Evolutionary conservation across 208 protist genomes (phyloP).

Genomic region (Trypanosoma theileri): DNA sequence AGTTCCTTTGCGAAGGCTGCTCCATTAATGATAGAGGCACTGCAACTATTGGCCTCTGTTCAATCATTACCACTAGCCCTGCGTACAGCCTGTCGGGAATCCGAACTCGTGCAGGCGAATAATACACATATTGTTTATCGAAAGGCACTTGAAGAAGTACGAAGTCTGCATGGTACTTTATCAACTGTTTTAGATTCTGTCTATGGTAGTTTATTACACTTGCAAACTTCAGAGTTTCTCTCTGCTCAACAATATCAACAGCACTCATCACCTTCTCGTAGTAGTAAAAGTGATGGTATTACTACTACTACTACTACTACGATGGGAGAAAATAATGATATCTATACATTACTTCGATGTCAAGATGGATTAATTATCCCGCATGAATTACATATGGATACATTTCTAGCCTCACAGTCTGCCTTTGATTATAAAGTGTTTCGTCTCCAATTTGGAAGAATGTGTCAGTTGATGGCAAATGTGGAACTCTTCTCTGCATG

Average conservation of each 20-base stretch:
- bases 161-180: background rate
- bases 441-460: constrained; percentile 32
- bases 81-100: constrained; percentile 27
- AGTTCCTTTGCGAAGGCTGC: constrained; percentile 49
- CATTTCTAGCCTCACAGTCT: constrained; percentile 32
- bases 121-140: background rate
- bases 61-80: constrained; percentile 34
- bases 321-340: no score
- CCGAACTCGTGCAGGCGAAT: constrained; percentile 4
- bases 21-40: constrained; percentile 50
- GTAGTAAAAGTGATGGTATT: no score
- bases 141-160: background rate
- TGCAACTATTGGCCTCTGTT: constrained; percentile 47
- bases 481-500: constrained; percentile 66
- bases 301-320: no score
- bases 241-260: background rate
- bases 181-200: constrained; percentile 10
- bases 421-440: constrained; percentile 57
- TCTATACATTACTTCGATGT: no score
- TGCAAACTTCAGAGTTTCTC: background rate
- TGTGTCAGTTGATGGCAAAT: constrained; percentile 41
- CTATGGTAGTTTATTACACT: constrained; percentile 6
- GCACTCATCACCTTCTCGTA: no score
- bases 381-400: constrained; percentile 21
- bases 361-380: constrained; percentile 39